These are phyloP conservation scores for Lipomyces lipofer DNA, from an alignment of 805 yeast species.

Conservation along the genomic window DNA sequence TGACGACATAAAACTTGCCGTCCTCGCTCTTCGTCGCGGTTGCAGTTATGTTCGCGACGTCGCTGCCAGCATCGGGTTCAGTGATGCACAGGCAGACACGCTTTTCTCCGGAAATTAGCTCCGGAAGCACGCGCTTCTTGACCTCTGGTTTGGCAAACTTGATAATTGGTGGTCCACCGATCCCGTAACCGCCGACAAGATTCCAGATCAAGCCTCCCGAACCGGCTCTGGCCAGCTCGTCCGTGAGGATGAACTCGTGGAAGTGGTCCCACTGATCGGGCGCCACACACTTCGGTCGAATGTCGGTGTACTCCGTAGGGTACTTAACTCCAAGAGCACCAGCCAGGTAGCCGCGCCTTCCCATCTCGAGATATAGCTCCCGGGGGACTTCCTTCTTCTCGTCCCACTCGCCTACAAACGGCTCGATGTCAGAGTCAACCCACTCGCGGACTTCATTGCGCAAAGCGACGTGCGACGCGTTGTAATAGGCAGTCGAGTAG, in stretches of 20 bases:
- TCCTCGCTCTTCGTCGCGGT: conserved; percentile 43
- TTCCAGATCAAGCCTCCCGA: conserved; percentile 47
- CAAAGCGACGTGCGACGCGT: conserved; percentile 44
- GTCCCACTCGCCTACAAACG: conserved; percentile 49
- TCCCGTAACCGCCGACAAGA: conserved; percentile 45
- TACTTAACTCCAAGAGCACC: conserved; percentile 42
- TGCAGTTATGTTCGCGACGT: conserved; percentile 46
- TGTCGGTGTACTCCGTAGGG: conserved; percentile 43
- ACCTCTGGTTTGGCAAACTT: conserved; percentile 40
- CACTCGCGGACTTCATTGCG: conserved; percentile 45
- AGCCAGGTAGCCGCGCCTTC: conserved; percentile 45
- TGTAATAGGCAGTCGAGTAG: conserved; percentile 42
- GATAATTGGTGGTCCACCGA: conserved; percentile 45
- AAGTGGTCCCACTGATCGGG: conserved; percentile 43
- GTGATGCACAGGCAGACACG: conserved; percentile 46
- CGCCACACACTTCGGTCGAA: conserved; percentile 42
- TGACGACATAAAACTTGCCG: conserved; percentile 44
- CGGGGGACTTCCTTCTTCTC: conserved; percentile 40
- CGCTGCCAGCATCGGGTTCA: conserved; percentile 49
- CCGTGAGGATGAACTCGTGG: conserved; percentile 44
- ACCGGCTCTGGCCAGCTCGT: conserved; percentile 44
- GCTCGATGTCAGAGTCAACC: conserved; percentile 43
- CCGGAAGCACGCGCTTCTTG: conserved; percentile 43
- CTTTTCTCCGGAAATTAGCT: conserved; percentile 41
- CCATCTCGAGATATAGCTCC: conserved; percentile 38